Evolutionary conservation across 2,329 filamentous ascomycete species (phyloP), one percentile per base, ranked within the genome.

Genomic region (Fusarium miscanthi): DNA sequence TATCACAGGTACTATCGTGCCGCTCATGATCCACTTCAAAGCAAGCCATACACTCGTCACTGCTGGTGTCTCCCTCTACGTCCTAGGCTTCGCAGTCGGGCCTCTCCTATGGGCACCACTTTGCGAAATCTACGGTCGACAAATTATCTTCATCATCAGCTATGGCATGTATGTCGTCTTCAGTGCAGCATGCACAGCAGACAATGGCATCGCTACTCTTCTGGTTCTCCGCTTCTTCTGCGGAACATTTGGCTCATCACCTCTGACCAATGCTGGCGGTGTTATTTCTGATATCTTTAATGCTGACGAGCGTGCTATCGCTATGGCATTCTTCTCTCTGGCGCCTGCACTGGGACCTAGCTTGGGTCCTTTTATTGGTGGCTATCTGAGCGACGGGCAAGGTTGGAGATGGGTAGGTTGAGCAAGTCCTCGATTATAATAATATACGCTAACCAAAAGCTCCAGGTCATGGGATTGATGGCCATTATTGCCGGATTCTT

Each of bases 191-290:
- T 85, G 84, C n/a, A 87, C 88, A 1, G 90, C 86, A 8, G 83
- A 87, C 0, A 80, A 87, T 63, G 89, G 87, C 68, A 88, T 91
- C 33, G 83, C 82, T 41, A 87, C 88, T 1, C 82, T 94, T 4
- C 78, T 93, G 17, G 85, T 92, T n/a, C 83, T 92, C 31, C 87
- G 92, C 13, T 93, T 93, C 81, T 87, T 93, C 49, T 87, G 88
- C 16, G 90, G 90, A 35, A 82, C 87, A 7, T 91, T 91, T 72
- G 90, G 89, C 3, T 88, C 88, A 1, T 88, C 89, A 0, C 88
- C 89, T 0, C 79, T 92, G 57, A 90, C 89, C 9, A 91, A 91
- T 72, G 86, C 87, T 1, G 89, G 88, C 12, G 90, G 89, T 65
- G 86, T 90, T 27, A 87, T 92, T 66, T 89, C 89, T n/a, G 90